Evolutionary conservation across 441 rosid genomes (phyloP).

Genomic region (Erodium chrysanthum): DNA sequence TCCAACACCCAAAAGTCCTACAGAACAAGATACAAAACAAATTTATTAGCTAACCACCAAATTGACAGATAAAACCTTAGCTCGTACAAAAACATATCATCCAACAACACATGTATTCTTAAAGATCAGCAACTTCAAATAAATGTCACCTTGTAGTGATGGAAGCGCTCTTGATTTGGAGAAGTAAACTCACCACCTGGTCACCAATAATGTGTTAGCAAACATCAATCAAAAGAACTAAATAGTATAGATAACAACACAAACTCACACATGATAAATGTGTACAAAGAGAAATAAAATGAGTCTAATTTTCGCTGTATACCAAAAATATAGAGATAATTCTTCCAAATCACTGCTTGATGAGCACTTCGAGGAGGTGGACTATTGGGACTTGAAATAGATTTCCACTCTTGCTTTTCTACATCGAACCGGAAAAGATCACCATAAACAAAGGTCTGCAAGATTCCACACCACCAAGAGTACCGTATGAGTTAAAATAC

Average conservation of each 20-base stretch:
- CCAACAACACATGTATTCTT: not conserved
- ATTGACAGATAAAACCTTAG: not conserved
- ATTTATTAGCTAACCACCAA: not conserved
- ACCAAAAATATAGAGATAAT: conserved; percentile 87
- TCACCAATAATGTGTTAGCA: conserved; percentile 9
- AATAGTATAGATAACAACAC: not conserved
- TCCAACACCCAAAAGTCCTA: conserved; percentile 96
- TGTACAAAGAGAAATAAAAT: not conserved
- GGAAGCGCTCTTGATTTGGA: conserved; percentile 92
- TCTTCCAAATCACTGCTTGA: conserved; percentile 95
- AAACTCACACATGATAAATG: not conserved
- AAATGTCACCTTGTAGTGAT: conserved; percentile 73
- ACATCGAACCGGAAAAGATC: conserved; percentile 79
- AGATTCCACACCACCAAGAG: conserved; percentile 12
- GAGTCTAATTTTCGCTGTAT: conserved; percentile 12
- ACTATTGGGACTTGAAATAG: conserved; percentile 82
- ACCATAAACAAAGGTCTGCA: conserved; percentile 87
- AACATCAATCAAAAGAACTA: not conserved
- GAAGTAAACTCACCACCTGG: conserved; percentile 96
- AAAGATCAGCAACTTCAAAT: not conserved
- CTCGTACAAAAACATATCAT: not conserved
- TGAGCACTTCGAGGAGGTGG: conserved; percentile 99
- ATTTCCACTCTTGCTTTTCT: conserved; percentile 86
- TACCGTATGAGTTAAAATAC: not conserved
- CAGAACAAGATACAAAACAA: conserved; percentile 10